Evolutionary conservation across 345 rosid species (phyloP).

Genomic region (Brassica napus): DNA sequence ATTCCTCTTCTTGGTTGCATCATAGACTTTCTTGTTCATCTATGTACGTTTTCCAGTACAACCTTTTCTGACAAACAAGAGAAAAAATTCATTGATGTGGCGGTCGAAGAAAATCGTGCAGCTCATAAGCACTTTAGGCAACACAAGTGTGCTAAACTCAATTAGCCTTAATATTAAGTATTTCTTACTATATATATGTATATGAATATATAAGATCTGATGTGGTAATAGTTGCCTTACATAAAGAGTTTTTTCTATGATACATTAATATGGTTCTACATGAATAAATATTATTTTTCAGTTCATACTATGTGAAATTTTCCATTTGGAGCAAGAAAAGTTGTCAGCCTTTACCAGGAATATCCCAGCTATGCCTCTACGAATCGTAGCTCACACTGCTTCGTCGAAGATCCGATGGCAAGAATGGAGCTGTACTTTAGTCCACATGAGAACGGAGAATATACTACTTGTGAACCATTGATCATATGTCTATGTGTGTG

Average conservation of each 20-base stretch:
- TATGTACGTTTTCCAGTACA: not conserved
- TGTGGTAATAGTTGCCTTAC: not conserved
- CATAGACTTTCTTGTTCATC: conserved; percentile 27
- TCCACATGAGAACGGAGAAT: not conserved
- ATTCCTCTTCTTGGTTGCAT: conserved; percentile 38
- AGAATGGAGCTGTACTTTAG: not conserved
- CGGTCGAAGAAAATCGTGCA: conserved; percentile 29
- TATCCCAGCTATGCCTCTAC: not conserved
- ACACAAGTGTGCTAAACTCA: conserved; percentile 27
- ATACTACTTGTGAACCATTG: not conserved
- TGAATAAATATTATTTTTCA: not conserved
- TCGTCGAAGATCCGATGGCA: not conserved
- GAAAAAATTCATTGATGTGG: conserved; percentile 7
- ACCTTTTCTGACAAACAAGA: conserved; percentile 5
- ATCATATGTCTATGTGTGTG: not conserved
- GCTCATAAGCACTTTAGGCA: conserved; percentile 37
- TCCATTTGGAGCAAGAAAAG: not conserved
- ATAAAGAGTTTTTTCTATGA: not conserved
- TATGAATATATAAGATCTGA: not conserved
- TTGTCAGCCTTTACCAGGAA: not conserved
- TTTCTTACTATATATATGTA: conserved; percentile 1
- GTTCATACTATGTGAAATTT: not conserved
- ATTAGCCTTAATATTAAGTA: conserved; percentile 22
- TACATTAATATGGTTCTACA: not conserved
- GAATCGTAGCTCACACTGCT: not conserved